These are phyloP conservation scores for Ormosia semicastrata DNA, from an alignment of 306 rosid genomes.

Conservation along the genomic window DNA sequence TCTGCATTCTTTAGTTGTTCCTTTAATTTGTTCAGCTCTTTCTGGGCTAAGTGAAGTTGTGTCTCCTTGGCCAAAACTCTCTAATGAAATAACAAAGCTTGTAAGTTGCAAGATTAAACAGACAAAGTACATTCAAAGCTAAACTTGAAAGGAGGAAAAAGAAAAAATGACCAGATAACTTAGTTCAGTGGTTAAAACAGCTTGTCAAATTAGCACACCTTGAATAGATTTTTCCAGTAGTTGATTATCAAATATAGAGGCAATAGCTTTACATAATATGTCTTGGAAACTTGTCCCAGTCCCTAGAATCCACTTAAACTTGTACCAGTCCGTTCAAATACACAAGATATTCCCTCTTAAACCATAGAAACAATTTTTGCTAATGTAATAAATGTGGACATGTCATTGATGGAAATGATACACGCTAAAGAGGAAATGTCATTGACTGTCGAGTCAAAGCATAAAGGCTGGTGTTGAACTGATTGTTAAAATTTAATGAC, in stretches of 20 bases:
- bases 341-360: background rate
- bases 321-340: background rate
- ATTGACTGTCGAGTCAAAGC: background rate
- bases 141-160: background rate
- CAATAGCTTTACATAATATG: background rate
- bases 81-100: constrained; percentile 45
- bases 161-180: background rate
- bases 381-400: background rate
- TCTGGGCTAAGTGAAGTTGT: constrained; percentile 73
- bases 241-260: background rate
- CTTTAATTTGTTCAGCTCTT: constrained; percentile 80
- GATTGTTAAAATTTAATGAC: background rate
- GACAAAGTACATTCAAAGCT: background rate
- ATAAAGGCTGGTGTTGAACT: background rate
- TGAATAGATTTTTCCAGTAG: background rate
- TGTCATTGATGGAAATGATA: background rate
- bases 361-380: background rate
- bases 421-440: background rate
- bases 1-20: constrained; percentile 84
- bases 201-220: background rate
- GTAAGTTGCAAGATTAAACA: background rate
- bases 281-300: background rate
- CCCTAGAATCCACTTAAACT: background rate
- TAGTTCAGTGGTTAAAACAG: background rate
- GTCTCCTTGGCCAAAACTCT: constrained; percentile 87